Base-by-base conservation (phyloP, 2,329 filamentous ascomycete genomes). In the Cladorrhinum sp. region DNA sequence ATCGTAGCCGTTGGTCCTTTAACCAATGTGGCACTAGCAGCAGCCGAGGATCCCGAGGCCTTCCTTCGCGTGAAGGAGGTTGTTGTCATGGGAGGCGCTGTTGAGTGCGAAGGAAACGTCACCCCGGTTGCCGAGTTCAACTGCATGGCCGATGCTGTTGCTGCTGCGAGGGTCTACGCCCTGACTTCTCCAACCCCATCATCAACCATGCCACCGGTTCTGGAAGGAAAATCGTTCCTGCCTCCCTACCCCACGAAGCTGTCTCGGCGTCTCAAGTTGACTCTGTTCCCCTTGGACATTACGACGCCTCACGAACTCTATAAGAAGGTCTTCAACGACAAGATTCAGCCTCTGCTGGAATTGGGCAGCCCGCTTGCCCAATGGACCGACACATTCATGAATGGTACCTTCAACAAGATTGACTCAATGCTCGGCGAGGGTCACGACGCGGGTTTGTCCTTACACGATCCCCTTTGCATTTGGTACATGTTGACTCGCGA, bases 111-210 rank as follows among this genome's bases (percentile, higher is more conserved):
- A 55, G 95, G 95, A 67, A 99, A 99, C 74, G 86, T 91, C 70
- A 87, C 86, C 50, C 93, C 95, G 1, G 85, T 89, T 12, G 92
- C 91, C 64, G 95, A 99, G 74, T 99, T 99, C 83, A 99, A 99
- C 79, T 90, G 89, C 60, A 96, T 92, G 71, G 93, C 95, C 60
- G 96, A 99, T 73, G 81, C 90, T 20, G 82, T 91, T 45, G 90
- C 91, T 25, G 85, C 90, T 0, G 90, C 91, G 10, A 83, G 90
- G 13, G 83, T 95, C 18, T 93, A 88, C 70, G 89, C 91, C 6
- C 78, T 95, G 64, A 92, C 90, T 0, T 92, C 89, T 1, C 84
- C 81, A 5, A 85, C 78, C 32, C 95, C 95, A 0, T 76, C 81
- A 12, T 89, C 87, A 2, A 97, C 92, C 3, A 90, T 97, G 82